Evolutionary conservation across 768 basidiomycete genomes (phyloP).

Genomic region (Hericium alpestre): DNA sequence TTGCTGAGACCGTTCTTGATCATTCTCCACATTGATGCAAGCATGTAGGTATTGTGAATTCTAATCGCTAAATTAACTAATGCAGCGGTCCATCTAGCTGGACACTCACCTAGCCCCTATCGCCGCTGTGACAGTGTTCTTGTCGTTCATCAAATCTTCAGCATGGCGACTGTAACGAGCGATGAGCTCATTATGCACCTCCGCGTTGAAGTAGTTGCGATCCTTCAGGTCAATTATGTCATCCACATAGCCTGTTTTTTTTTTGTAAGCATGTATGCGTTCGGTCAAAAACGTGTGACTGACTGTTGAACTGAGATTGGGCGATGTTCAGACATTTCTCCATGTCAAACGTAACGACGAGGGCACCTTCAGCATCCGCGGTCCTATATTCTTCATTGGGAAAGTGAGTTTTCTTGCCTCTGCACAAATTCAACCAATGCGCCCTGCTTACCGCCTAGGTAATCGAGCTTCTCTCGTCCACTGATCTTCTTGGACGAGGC

Average conservation of each 20-base stretch:
- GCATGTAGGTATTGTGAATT: slow-evolving; percentile 73
- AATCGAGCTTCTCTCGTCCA: slow-evolving; percentile 72
- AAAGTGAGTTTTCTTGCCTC: not conserved
- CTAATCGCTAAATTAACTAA: slow-evolving; percentile 24
- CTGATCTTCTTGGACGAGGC: slow-evolving; percentile 47
- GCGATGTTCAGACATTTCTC: slow-evolving; percentile 57
- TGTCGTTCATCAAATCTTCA: slow-evolving; percentile 4
- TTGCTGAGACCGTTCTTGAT: slow-evolving; percentile 48
- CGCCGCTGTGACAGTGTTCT: slow-evolving; percentile 8
- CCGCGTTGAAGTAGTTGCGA: slow-evolving; percentile 45
- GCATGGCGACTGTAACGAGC: slow-evolving; percentile 33
- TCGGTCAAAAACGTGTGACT: slow-evolving; percentile 10
- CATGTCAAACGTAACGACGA: slow-evolving; percentile 23
- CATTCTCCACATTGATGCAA: slow-evolving; percentile 76
- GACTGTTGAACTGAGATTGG: slow-evolving; percentile 65
- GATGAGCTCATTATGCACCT: slow-evolving; percentile 46
- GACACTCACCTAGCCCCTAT: slow-evolving; percentile 14
- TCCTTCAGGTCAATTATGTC: slow-evolving; percentile 62
- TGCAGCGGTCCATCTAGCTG: not conserved
- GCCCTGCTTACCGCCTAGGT: slow-evolving; percentile 51
- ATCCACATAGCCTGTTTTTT: slow-evolving; percentile 47
- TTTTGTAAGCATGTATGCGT: not conserved
- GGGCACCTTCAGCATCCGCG: no score
- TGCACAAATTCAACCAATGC: not conserved
- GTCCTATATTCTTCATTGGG: not conserved